These are phyloP conservation scores for Botrytis deweyae DNA, from an alignment of 2,329 filamentous ascomycete genomes.

Conservation along the genomic window DNA sequence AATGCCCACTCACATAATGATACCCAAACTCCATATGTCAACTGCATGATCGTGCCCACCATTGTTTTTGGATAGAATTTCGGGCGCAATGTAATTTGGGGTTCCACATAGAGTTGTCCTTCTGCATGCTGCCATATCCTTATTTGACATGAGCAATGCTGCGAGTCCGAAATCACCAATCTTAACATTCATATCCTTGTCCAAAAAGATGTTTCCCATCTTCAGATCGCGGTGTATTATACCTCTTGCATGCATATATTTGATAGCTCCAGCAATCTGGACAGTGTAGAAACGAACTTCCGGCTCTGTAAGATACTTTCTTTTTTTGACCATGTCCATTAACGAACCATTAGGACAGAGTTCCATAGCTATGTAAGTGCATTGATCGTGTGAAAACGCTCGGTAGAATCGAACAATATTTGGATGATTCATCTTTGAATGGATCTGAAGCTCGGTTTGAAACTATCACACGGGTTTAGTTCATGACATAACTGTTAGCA, in stretches of 20 bases:
- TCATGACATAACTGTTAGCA: neutral
- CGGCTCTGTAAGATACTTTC: constrained; percentile 86
- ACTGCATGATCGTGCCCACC: constrained; percentile 97
- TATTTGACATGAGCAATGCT: constrained; percentile 85
- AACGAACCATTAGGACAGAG: constrained; percentile 93
- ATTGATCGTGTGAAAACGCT: constrained; percentile 85
- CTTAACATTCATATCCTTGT: constrained; percentile 94
- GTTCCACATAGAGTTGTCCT: constrained; percentile 95
- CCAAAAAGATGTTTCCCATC: constrained; percentile 96
- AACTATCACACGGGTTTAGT: constrained; percentile 48
- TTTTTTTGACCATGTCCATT: constrained; percentile 95
- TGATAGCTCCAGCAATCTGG: constrained; percentile 94
- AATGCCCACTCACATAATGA: constrained; percentile 72
- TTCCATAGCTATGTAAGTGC: constrained; percentile 92
- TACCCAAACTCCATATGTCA: constrained; percentile 96
- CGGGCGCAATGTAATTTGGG: constrained; percentile 96
- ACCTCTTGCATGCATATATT: constrained; percentile 93
- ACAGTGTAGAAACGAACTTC: constrained; percentile 93
- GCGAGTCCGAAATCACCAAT: constrained; percentile 96
- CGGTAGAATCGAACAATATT: constrained; percentile 96
- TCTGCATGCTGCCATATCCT: constrained; percentile 77
- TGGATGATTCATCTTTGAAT: constrained; percentile 94
- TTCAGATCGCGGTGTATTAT: constrained; percentile 97
- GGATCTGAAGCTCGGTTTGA: constrained; percentile 88
- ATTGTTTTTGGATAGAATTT: constrained; percentile 90